Evolutionary conservation across 176 grass and related monocot genomes (phyloP).

Genomic region (Bromus sterilis): DNA sequence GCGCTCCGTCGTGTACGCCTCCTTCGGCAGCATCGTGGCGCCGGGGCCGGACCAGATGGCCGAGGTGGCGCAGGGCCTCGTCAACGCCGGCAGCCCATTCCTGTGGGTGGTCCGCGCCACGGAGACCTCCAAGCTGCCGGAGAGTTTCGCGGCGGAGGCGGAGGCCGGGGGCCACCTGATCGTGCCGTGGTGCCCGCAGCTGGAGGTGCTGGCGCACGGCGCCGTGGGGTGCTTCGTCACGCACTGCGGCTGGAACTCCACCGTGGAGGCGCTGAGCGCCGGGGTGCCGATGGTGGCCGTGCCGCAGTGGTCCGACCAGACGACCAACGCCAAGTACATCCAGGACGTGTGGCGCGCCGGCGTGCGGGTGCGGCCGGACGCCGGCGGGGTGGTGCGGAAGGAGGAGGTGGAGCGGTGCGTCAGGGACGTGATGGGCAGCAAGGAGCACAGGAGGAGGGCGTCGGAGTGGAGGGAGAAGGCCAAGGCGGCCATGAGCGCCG

Average conservation of each 20-base stretch:
- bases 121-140: slow-evolving; percentile 19
- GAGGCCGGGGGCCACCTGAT: background rate
- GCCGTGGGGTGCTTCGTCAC: slow-evolving; percentile 49
- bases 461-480: slow-evolving; percentile 20
- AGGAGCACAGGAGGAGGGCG: slow-evolving; percentile 21
- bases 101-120: slow-evolving; percentile 50
- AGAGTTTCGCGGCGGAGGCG: background rate
- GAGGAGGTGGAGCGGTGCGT: slow-evolving; percentile 34
- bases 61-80: slow-evolving; percentile 34
- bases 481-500: slow-evolving; percentile 9
- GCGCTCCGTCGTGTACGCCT: slow-evolving; percentile 35
- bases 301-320: slow-evolving; percentile 29
- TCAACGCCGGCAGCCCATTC: slow-evolving; percentile 26
- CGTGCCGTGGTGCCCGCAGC: slow-evolving; percentile 51
- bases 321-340: slow-evolving; percentile 30
- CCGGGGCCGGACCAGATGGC: slow-evolving; percentile 9
- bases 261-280: slow-evolving; percentile 22
- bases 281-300: slow-evolving; percentile 33
- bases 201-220: slow-evolving; percentile 50
- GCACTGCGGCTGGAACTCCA: slow-evolving; percentile 62
- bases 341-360: slow-evolving; percentile 27
- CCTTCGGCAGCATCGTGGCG: slow-evolving; percentile 56
- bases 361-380: background rate
- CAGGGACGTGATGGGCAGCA: slow-evolving; percentile 38
- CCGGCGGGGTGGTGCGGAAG: slow-evolving; percentile 11